Evolutionary conservation across 2,329 filamentous ascomycete species (phyloP), one percentile per base, ranked within the genome.

Genomic region (Coleophoma eucalyptorum): DNA sequence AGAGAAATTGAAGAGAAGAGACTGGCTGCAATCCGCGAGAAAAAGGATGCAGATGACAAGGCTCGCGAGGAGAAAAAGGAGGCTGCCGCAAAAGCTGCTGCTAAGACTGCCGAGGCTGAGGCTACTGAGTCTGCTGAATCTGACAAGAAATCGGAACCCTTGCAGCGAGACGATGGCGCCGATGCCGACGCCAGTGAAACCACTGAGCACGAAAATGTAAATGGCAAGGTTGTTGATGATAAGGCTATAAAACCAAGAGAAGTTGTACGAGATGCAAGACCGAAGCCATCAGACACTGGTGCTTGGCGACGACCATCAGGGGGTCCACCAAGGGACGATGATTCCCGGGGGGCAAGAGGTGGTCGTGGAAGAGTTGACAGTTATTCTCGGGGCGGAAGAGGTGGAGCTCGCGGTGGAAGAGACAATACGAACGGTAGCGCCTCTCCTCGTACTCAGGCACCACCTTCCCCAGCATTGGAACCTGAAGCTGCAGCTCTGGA

Each of bases 1-100:
- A 87, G 86, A 62, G 86, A 95, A 69, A 84, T 99, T 51, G 93
- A 95, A 64, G 90, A 96, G 73, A 96, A 90, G 79, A 81, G 88
- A 58, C 77, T 88, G 63, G 77, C 89, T 52, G 80, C 81, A 6
- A 56, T 91, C 21, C 84, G 84, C 57, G 86, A 94, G 69, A 96
- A 95, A 81, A 89, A 86, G 66, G 90, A 84, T 47, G 84, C 85
- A 58, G 78, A 78, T 47, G 75, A 79, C 35, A 73, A 74, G 46
- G 71, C 68, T 11, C 67, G 63, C 49, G 75, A 89, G 62, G 87
- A 90, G 58, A 77, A 76, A 51, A 78, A 80, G 66, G 85, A 87
- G 60, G 78, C 82, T 46, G 63, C 63, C 3, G 63, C 65, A 45
- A 59, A 50, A 19, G 60, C 54, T 8, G 57, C 63, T 43, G 55